Evolutionary conservation across 192 early-diverging fungal species (phyloP).

Genomic region (Entophlyctis helioformis): DNA sequence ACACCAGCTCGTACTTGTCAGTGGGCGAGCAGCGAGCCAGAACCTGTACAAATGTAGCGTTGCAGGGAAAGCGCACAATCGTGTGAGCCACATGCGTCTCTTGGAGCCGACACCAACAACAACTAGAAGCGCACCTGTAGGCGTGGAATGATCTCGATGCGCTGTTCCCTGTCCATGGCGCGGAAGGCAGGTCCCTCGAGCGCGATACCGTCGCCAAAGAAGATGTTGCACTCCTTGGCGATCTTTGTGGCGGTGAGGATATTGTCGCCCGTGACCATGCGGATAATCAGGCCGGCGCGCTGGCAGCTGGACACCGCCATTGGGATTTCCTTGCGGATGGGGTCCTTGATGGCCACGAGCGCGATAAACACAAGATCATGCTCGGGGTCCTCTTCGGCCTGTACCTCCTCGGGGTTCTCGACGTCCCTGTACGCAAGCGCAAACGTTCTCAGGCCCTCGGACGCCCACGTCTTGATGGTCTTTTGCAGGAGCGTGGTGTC

Average conservation of each 20-base stretch:
- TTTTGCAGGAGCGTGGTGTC: slow-evolving; percentile 16
- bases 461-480: slow-evolving; percentile 43
- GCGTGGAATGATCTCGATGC: slow-evolving; percentile 30
- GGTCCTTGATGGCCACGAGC: slow-evolving; percentile 48
- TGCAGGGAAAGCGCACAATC: too few relatives aligned
- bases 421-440: slow-evolving; percentile 40
- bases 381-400: slow-evolving; percentile 30
- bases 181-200: slow-evolving; percentile 47
- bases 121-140: slow-evolving; percentile 14
- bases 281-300: slow-evolving; percentile 34
- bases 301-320: slow-evolving; percentile 39
- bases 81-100: too few relatives aligned
- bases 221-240: slow-evolving; percentile 40
- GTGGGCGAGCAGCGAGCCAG: slow-evolving; percentile 36
- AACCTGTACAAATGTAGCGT: slow-evolving; percentile 18
- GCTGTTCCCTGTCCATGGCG: slow-evolving; percentile 34
- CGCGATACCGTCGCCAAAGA: slow-evolving; percentile 38
- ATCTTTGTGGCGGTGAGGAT: slow-evolving; percentile 49
- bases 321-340: slow-evolving; percentile 43
- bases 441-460: slow-evolving; percentile 40
- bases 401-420: slow-evolving; percentile 15
- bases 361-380: slow-evolving; percentile 36
- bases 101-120: not conserved
- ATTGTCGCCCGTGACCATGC: slow-evolving; percentile 55
- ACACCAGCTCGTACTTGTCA: slow-evolving; percentile 44